phyloP scores from a whole-genome alignment of 2,329 filamentous ascomycete genomes.

The Talaromyces sp. region DNA sequence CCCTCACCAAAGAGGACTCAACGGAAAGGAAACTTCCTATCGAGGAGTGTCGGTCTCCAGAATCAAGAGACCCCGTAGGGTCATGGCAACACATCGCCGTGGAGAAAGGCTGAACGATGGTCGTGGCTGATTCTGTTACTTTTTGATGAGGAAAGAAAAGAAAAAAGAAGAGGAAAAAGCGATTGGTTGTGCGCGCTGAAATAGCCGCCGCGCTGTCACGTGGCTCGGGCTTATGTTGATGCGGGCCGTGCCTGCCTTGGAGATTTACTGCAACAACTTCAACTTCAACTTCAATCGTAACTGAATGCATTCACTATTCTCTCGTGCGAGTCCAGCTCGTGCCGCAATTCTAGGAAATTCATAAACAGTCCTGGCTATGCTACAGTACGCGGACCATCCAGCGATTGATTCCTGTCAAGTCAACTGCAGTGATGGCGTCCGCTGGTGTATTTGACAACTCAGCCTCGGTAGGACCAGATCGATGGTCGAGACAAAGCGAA shows the following conservation, averaged over 20 bases:
- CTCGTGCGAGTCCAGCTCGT: background rate
- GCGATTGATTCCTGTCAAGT: background rate
- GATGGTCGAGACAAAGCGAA: background rate
- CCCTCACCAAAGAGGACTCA: conserved; percentile 65
- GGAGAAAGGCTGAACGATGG: conserved; percentile 50
- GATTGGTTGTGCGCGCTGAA: conserved; percentile 9
- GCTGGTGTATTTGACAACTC: background rate
- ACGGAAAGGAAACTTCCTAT: conserved; percentile 69
- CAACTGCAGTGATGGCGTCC: background rate
- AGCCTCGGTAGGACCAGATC: background rate
- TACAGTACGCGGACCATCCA: background rate
- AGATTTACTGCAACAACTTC: background rate
- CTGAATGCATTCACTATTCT: background rate
- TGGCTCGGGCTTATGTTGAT: conserved; percentile 18
- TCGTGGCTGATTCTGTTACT: conserved; percentile 65
- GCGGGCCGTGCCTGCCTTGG: background rate
- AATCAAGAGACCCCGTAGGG: conserved; percentile 51
- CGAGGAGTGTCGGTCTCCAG: conserved; percentile 58
- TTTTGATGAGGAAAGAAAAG: conserved; percentile 54
- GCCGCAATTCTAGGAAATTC: background rate
- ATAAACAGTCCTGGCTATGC: background rate
- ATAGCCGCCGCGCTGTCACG: conserved; percentile 24
- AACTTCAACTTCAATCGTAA: background rate
- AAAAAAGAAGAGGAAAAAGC: conserved; percentile 19
- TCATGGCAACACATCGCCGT: conserved; percentile 68